Percentiles rank a stretch among this genome's conserved stretches.
Evolutionary conservation across 2,329 filamentous ascomycete species (phyloP).

Genomic region (Claviceps arundinis): DNA sequence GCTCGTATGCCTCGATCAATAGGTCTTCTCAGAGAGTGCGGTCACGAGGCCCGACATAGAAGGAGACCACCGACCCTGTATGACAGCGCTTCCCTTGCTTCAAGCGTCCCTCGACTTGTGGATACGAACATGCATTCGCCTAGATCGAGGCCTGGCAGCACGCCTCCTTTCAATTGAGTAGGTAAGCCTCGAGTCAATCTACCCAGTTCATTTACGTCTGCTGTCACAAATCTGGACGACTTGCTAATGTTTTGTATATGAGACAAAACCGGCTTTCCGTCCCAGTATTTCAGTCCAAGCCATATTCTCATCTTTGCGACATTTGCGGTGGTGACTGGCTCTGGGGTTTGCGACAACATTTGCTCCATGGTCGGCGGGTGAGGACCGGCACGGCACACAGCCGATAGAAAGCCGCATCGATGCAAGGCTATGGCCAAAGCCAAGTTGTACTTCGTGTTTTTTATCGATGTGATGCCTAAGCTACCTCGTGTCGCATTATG

Average conservation of each 20-base stretch:
- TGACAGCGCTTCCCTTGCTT: constrained; percentile 70
- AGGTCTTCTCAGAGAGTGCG: background rate
- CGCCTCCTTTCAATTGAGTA: constrained; percentile 43
- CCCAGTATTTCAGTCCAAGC: constrained; percentile 84
- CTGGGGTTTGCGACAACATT: constrained; percentile 33
- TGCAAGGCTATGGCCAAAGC: constrained; percentile 63
- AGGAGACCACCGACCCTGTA: constrained; percentile 69
- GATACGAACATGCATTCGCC: constrained; percentile 74
- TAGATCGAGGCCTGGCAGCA: constrained; percentile 59
- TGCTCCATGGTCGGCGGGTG: constrained; percentile 35
- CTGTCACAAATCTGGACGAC: constrained; percentile 58
- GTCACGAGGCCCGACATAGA: constrained; percentile 53
- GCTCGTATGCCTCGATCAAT: background rate
- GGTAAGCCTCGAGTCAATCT: constrained; percentile 56
- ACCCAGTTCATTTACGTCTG: constrained; percentile 48
- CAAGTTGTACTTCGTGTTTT: constrained; percentile 70
- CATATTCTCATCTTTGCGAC: constrained; percentile 65
- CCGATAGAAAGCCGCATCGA: constrained; percentile 67
- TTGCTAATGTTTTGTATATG: constrained; percentile 56
- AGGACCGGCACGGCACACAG: constrained; percentile 59
- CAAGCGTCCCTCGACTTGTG: constrained; percentile 66
- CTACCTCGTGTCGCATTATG: constrained; percentile 80
- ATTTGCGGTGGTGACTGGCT: constrained; percentile 54
- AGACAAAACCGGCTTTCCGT: constrained; percentile 64
- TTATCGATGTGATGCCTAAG: constrained; percentile 71